Conservation (phyloP, 768 basidiomycete species). For the Mycena indigotica region DNA sequence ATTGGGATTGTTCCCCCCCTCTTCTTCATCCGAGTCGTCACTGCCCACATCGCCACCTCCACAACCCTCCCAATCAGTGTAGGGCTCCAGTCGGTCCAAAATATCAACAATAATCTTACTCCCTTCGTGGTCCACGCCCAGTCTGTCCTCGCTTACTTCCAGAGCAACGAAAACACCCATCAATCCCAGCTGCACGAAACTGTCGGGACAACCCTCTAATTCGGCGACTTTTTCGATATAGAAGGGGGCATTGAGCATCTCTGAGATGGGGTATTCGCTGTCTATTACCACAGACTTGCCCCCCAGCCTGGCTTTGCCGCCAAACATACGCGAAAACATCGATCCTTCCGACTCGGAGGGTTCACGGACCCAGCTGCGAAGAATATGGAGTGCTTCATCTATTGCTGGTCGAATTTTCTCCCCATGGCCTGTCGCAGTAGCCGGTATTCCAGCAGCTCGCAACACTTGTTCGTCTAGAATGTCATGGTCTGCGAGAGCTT, state of each 20-base stretch:
- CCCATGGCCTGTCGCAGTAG: background rate
- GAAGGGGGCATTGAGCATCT: slow-evolving; percentile 12
- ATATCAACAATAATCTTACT: background rate
- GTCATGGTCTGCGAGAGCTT: background rate
- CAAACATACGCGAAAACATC: slow-evolving; percentile 5
- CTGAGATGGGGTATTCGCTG: slow-evolving; percentile 7
- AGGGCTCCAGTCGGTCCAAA: slow-evolving; percentile 5
- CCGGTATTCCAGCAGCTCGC: slow-evolving; percentile 5
- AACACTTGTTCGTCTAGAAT: background rate
- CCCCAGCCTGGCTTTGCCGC: background rate
- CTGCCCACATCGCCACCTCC: slow-evolving; percentile 1
- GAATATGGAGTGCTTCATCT: background rate
- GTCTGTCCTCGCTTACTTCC: slow-evolving; percentile 3
- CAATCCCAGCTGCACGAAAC: slow-evolving; percentile 4
- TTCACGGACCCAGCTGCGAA: slow-evolving; percentile 6
- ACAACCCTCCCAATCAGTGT: slow-evolving; percentile 7
- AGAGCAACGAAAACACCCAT: background rate
- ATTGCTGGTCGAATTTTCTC: slow-evolving; percentile 1
- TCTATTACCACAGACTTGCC: background rate
- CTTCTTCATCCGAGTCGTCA: background rate
- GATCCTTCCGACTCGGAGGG: background rate
- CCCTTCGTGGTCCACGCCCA: slow-evolving; percentile 1
- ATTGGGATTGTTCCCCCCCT: background rate
- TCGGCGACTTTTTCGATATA: slow-evolving; percentile 6
- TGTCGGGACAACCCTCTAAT: background rate